Conservation (phyloP, 768 basidiomycete species). For the Serendipita sp. region DNA sequence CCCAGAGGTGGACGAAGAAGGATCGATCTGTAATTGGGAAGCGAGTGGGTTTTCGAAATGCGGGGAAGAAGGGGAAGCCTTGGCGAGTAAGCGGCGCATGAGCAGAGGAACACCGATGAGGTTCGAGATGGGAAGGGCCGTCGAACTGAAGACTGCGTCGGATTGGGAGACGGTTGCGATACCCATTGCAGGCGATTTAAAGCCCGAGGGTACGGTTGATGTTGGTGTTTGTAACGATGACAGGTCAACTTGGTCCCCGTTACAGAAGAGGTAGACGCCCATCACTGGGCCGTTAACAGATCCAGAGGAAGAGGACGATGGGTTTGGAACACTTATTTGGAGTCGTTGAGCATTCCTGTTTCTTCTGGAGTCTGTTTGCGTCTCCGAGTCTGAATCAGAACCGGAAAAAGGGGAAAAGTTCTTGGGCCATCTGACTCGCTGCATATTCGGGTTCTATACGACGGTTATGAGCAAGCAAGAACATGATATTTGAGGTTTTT, state of each 20-base stretch:
- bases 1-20: background rate
- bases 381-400: constrained; percentile 1
- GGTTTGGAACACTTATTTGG: background rate
- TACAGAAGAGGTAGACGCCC: constrained; percentile 3
- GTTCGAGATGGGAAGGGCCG: background rate
- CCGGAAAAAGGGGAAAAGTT: background rate
- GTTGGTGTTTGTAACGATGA: background rate
- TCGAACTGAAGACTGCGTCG: background rate
- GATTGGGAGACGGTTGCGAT: background rate
- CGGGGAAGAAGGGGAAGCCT: background rate
- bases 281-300: background rate
- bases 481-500: background rate
- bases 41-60: constrained; percentile 5
- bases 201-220: no score
- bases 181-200: background rate
- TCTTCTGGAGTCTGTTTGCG: background rate
- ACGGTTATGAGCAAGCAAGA: background rate
- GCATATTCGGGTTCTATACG: background rate
- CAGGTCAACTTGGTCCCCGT: constrained; percentile 3
- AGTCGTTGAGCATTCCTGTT: background rate
- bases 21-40: background rate
- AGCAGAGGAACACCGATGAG: background rate
- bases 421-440: constrained; percentile 4
- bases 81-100: constrained; percentile 1
- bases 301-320: background rate